Base-by-base conservation (phyloP, 2,329 filamentous ascomycete genomes). In the Pseudogymnoascus sp. region DNA sequence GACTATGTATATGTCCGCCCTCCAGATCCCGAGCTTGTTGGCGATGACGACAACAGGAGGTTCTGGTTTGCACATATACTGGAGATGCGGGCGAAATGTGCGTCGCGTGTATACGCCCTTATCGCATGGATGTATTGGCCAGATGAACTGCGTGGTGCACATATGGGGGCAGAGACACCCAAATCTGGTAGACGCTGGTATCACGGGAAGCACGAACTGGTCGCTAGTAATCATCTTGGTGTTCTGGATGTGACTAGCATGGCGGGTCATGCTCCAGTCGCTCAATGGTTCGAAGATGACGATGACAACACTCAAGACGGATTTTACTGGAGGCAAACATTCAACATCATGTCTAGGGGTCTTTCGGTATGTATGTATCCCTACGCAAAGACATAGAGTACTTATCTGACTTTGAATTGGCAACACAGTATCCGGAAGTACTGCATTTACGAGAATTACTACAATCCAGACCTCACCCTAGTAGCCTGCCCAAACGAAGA, bases 21-120 rank as follows among this genome's bases (percentile, higher is more conserved):
- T 10, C 66, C 67, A 64, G 69, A 26, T 60, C 68, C 65, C 37
- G 75, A 67, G 64, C 70, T 37, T 66, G 63, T 67, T n/a, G 68
- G 64, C 7, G 61, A 59, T 7, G 59, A 31, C 8, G 40, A 65
- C 37, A 69, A 77, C 37, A 63, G 75, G 28, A 71, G 76, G 19
- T 79, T 79, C 70, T 93, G 90, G 89, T 84, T 93, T 4, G 91
- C 88, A 6, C 83, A 84, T 67, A 88, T 95, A 59, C 81, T 93
- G 19, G 90, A 95, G 73, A 87, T 93, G 63, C 83, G 89, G 65
- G 90, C 89, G 8, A 82, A 82, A 63, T 70, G 80, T 85, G 65
- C 82, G 88, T 64, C 87, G 93, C 71, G 90, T 95, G 59, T 93
- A 89, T 72, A 83, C 91, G 14, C 81, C 89, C 38, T 84, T 72